A percentile compares a stretch with the other conserved stretches of the same genome.
Evolutionary conservation across 225 moss, liverwort and hornwort genomes (phyloP).

Genomic region (Polytrichum formosum): DNA sequence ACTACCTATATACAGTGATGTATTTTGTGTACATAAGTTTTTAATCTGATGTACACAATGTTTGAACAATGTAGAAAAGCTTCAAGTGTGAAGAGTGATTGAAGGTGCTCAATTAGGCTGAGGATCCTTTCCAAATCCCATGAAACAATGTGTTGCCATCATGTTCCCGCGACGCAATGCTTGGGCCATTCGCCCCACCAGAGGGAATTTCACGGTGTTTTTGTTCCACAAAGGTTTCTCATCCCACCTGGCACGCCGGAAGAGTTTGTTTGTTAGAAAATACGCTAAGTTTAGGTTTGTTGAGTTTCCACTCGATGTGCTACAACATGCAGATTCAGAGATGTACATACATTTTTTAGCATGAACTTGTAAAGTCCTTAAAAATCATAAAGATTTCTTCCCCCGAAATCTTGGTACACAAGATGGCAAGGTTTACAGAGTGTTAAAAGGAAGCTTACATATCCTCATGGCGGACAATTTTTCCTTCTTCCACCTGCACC

Average conservation of each 20-base stretch:
- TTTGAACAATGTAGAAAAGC: neutral
- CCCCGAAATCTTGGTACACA: no score
- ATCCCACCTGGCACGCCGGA: constrained; percentile 52
- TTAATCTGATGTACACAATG: neutral
- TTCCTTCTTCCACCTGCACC: constrained; percentile 72
- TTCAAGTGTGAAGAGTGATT: neutral
- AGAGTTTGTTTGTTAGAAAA: no score
- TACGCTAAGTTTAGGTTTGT: no score
- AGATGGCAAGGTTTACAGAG: no score
- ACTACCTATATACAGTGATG: no score
- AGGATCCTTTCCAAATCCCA: constrained; percentile 82
- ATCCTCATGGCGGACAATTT: constrained; percentile 82
- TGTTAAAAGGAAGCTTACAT: constrained; percentile 51
- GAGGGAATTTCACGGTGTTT: constrained; percentile 54
- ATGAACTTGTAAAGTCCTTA: no score
- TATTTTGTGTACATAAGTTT: no score
- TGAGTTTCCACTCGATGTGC: no score
- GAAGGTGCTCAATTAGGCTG: constrained; percentile 9
- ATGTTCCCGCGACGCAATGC: constrained; percentile 66
- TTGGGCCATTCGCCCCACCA: constrained; percentile 71
- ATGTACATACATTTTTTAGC: no score
- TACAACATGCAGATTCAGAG: no score
- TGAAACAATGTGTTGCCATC: constrained; percentile 69
- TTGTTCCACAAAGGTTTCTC: constrained; percentile 64
- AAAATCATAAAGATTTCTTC: no score